Evolutionary conservation across 805 yeast species (phyloP), one percentile per base, ranked within the genome.

Genomic region (Wickerhamomyces canadensis): DNA sequence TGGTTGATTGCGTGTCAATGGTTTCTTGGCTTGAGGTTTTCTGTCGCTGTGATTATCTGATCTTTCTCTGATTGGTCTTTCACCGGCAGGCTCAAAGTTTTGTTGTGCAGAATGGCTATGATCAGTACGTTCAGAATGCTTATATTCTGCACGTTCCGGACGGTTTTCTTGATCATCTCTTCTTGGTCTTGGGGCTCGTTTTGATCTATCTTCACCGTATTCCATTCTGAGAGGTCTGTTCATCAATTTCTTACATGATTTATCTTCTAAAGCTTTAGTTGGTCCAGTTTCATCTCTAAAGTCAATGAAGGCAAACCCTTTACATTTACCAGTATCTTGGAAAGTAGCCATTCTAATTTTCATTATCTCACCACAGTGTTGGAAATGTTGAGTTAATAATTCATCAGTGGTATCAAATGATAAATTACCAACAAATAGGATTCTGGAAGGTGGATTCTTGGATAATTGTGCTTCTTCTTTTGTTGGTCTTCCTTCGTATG

Each of bases 271-370:
- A 1, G 97, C 98, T 26, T 69, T 69, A 1, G 93, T 84, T 22
- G 96, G 89, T 8, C 93, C 89, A 27, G 74, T 78, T 45, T 82
- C 85, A 46, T 79, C 80, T 44, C 68, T 74, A 64, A 89, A 91
- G 60, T 91, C 98, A 25, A 91, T 66, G 54, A 93, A 91, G 1
- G 96, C 88, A 66, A 91, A 91, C 2, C 98, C 98, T 61, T 93
- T 93, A 68, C 98, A 91, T 57, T 89, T 91, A 1, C 97, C 98
- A 35, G 84, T 67, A 57, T 91, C 98, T 62, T 93, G 88, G 62
- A 91, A 91, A n/a, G 98, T 89, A 4, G 98, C 98, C 94, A 89
- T 91, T 60, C 98, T 76, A 37, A 91, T 76, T 47, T 76, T 76
- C 21, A 69, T 63, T 41, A 94, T 91, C 45, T 84, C 88, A 27